Evolutionary conservation across 192 early-diverging fungal genomes (phyloP).

Genomic region (Borealophlyctis nickersoniae): DNA sequence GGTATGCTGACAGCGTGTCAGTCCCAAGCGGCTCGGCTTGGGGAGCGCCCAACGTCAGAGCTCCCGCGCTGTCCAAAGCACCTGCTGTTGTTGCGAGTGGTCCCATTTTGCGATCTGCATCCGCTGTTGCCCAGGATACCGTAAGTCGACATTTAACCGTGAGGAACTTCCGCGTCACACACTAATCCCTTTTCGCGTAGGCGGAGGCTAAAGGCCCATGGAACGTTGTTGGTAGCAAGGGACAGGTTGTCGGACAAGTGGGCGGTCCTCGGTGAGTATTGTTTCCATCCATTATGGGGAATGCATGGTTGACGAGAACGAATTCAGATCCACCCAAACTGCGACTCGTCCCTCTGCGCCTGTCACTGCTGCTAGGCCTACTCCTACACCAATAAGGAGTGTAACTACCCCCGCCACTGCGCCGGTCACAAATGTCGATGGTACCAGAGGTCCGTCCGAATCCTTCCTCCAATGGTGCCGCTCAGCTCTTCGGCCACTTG

Average conservation of each 20-base stretch:
- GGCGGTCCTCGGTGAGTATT: background rate
- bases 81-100: slow-evolving; percentile 30
- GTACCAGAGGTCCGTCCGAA: slow-evolving; percentile 13
- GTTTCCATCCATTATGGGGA: background rate
- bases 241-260: slow-evolving; percentile 18
- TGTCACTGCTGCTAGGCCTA: slow-evolving; percentile 18
- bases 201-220: slow-evolving; percentile 25
- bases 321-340: no score
- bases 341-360: slow-evolving; percentile 12
- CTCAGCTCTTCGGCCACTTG: slow-evolving; percentile 36
- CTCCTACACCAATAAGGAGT: background rate
- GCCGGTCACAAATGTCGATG: background rate
- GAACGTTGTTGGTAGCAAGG: slow-evolving; percentile 50
- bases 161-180: no score
- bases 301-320: no score
- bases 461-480: slow-evolving; percentile 45
- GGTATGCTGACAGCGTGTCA: slow-evolving; percentile 40
- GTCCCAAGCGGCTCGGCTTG: background rate
- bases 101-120: slow-evolving; percentile 24
- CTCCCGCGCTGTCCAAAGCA: slow-evolving; percentile 6
- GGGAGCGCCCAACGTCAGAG: slow-evolving; percentile 13
- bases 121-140: slow-evolving; percentile 12
- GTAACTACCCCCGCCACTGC: slow-evolving; percentile 12
- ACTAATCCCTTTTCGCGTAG: no score
- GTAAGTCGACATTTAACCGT: no score